Base-by-base conservation (phyloP, 257 asterid genomes). In the Solanum pinnatisectum region DNA sequence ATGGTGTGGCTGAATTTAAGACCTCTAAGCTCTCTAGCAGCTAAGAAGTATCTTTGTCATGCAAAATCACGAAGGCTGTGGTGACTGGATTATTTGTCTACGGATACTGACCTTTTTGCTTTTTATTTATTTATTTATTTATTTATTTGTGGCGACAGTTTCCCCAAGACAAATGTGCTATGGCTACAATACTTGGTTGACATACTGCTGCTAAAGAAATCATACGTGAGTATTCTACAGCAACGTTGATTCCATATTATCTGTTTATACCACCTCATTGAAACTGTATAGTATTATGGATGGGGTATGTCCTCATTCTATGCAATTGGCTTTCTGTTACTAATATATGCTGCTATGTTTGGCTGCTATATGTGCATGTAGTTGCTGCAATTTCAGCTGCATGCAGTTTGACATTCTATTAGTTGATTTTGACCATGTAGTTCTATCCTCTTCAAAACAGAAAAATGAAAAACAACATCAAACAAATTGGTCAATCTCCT, bases 151-250 rank as follows among this genome's bases (percentile, higher is more conserved):
- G 6, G 10, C 10, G 59, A 68, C 98, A 97, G 99, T 88, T 97
- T 96, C 89, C 98, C 98, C 46, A 96, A 95, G 98, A 97, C 98
- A 23, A 97, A 96, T 71, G 96, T 97, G 86, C 68, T 95, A 87
- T 97, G 99, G 99, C 90, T 97, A 89, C 99, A 94, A 86, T 96
- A 97, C 90, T 88, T 96, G 95, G 95, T 96, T 18, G 98, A 96
- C 89, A 94, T 95, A 86, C 88, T 97, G 92, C 94, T 95, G 10
- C 37, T 92, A 72, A 95, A 97, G 94, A 97, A 97, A 93, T 87
- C 98, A 87, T 97, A 89, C 88, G 99, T 97, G 92, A 94, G 99
- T 91, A 60, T 88, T 73, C 76, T 35, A 40, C 39, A n/a, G 22
- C 44, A 20, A n/a, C 2, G 22, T 15, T 71, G 33, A 15, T 32